Percentiles rank a stretch among this genome's conserved stretches.
Conservation (phyloP, 1,284 basidiomycete species). For the Papiliotrema laurentii region DNA sequence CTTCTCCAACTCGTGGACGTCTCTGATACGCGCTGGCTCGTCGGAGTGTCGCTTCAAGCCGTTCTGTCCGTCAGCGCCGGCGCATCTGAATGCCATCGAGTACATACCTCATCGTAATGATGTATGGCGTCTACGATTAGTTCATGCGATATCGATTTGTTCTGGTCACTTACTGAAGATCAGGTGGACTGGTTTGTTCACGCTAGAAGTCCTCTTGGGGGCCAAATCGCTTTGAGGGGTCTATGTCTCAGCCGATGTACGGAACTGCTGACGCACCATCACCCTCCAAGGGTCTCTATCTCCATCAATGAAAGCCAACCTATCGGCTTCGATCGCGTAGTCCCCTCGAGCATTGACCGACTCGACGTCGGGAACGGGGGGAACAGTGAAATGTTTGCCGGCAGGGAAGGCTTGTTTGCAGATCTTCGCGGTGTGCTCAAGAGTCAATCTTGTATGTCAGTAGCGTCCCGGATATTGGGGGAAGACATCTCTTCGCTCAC, state of each 20-base stretch:
- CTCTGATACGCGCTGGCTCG: slow-evolving; percentile 73
- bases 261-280: slow-evolving; percentile 46
- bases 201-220: slow-evolving; percentile 62
- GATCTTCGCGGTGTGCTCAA: slow-evolving; percentile 73
- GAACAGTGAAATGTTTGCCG: slow-evolving; percentile 69
- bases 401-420: slow-evolving; percentile 79
- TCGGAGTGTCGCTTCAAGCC: slow-evolving; percentile 61
- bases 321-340: slow-evolving; percentile 67
- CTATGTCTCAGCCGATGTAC: slow-evolving; percentile 7
- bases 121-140: slow-evolving; percentile 66
- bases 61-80: slow-evolving; percentile 51
- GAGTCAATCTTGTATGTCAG: slow-evolving; percentile 64
- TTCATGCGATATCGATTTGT: neutral
- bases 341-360: slow-evolving; percentile 73
- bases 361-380: slow-evolving; percentile 67
- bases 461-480: neutral
- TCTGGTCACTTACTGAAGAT: slow-evolving; percentile 68
- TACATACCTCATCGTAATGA: slow-evolving; percentile 67
- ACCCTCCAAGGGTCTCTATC: slow-evolving; percentile 77
- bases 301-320: slow-evolving; percentile 68
- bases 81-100: neutral
- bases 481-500: slow-evolving; percentile 14
- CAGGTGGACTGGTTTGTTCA: slow-evolving; percentile 74
- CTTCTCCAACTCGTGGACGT: slow-evolving; percentile 76
- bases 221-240: slow-evolving; percentile 80